These are phyloP conservation scores for Gastrolobium villosum DNA, from an alignment of 306 rosid species.

Conservation along the genomic window DNA sequence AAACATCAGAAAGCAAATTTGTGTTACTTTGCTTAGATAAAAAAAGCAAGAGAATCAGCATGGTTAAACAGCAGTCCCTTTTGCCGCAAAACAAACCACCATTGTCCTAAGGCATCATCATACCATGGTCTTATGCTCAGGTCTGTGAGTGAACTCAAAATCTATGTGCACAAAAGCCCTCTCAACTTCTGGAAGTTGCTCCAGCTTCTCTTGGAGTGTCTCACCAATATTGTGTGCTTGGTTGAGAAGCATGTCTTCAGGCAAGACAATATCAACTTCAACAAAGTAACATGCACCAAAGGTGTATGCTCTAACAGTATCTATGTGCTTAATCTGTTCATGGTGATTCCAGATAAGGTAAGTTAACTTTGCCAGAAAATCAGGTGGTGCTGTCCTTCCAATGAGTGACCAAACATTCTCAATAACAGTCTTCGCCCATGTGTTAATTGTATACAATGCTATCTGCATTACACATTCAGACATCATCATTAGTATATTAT, in stretches of 20 bases:
- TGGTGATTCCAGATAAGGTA: slow-evolving; percentile 89
- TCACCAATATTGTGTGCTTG: slow-evolving; percentile 87
- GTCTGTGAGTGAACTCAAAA: slow-evolving; percentile 81
- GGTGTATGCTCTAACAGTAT: slow-evolving; percentile 88
- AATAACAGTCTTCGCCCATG: slow-evolving; percentile 80
- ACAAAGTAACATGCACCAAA: slow-evolving; percentile 82
- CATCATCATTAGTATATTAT: neutral
- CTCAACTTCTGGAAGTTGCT: slow-evolving; percentile 83
- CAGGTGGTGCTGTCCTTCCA: slow-evolving; percentile 88
- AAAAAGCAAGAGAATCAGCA: slow-evolving; percentile 1
- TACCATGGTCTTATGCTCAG: slow-evolving; percentile 76
- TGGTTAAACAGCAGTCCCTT: neutral
- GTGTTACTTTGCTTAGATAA: neutral
- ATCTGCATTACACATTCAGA: slow-evolving; percentile 61
- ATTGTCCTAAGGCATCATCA: slow-evolving; percentile 44
- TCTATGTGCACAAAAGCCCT: slow-evolving; percentile 88
- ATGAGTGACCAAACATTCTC: slow-evolving; percentile 79
- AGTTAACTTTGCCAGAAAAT: slow-evolving; percentile 73
- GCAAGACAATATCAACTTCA: slow-evolving; percentile 86
- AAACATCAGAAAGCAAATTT: slow-evolving; percentile 18
- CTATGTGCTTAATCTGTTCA: slow-evolving; percentile 76
- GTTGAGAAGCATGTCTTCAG: slow-evolving; percentile 68
- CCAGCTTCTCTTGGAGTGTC: slow-evolving; percentile 79
- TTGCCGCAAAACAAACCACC: neutral
- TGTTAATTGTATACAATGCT: slow-evolving; percentile 79